These are phyloP conservation scores for Aspergillus sp. DNA, from an alignment of 2,329 filamentous ascomycete genomes.

Conservation along the genomic window DNA sequence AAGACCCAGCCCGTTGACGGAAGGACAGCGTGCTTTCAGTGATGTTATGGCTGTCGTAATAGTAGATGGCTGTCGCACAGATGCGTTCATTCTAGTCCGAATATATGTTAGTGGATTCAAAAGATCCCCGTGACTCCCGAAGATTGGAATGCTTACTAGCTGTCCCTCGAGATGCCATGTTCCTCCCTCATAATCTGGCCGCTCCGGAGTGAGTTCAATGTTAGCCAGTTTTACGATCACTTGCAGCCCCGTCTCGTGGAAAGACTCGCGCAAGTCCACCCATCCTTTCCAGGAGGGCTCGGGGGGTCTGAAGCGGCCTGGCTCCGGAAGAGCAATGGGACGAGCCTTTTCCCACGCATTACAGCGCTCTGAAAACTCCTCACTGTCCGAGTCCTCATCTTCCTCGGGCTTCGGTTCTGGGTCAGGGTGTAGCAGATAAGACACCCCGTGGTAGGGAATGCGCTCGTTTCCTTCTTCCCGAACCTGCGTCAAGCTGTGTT, in stretches of 20 bases:
- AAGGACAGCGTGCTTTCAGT: slow-evolving; percentile 56
- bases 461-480: background rate
- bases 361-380: slow-evolving; percentile 3
- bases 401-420: slow-evolving; percentile 7
- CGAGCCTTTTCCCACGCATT: background rate
- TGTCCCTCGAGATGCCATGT: slow-evolving; percentile 50
- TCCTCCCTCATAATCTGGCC: slow-evolving; percentile 54
- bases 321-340: slow-evolving; percentile 10
- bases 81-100: slow-evolving; percentile 61
- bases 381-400: slow-evolving; percentile 6
- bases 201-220: slow-evolving; percentile 61
- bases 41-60: slow-evolving; percentile 64
- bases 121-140: background rate
- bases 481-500: slow-evolving; percentile 30
- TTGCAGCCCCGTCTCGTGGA: slow-evolving; percentile 37
- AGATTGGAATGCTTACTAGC: slow-evolving; percentile 19
- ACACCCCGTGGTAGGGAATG: slow-evolving; percentile 12
- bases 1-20: slow-evolving; percentile 34
- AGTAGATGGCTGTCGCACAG: slow-evolving; percentile 64
- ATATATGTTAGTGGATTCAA: no score
- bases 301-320: slow-evolving; percentile 4
- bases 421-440: background rate
- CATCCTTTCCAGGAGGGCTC: background rate
- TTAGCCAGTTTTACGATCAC: slow-evolving; percentile 64
- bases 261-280: slow-evolving; percentile 29